Conservation (phyloP, 78 protist species). For the Dictyostelium brefeldianum region DNA sequence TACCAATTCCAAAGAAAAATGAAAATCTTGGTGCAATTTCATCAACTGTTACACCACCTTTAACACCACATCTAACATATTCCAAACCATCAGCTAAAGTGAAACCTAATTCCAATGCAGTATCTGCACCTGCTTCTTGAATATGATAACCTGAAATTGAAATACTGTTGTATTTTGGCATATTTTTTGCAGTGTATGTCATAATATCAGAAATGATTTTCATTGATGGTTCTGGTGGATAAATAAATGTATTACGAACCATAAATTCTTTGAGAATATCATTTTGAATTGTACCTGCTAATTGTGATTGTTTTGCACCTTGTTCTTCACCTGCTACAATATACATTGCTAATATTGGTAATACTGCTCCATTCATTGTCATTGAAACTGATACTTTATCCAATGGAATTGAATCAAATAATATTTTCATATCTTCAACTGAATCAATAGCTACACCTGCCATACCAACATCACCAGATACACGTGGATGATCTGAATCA, state of each 20-base stretch:
- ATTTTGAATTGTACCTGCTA: slow-evolving; percentile 98
- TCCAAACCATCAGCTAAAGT: slow-evolving; percentile 98
- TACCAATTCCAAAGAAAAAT: slow-evolving; percentile 98
- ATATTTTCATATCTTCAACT: slow-evolving; percentile 96
- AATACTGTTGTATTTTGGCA: slow-evolving; percentile 98
- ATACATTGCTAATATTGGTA: slow-evolving; percentile 98
- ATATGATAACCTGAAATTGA: slow-evolving; percentile 98
- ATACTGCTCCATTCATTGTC: slow-evolving; percentile 99
- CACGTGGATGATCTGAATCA: slow-evolving; percentile 97
- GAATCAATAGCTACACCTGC: slow-evolving; percentile 99
- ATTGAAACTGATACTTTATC: slow-evolving; percentile 92
- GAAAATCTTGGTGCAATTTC: slow-evolving; percentile 97
- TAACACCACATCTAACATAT: slow-evolving; percentile 86
- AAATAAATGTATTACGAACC: slow-evolving; percentile 98
- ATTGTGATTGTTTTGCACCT: slow-evolving; percentile 91
- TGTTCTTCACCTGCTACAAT: slow-evolving; percentile 95
- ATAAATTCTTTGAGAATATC: slow-evolving; percentile 96
- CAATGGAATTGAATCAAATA: slow-evolving; percentile 73
- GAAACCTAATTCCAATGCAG: slow-evolving; percentile 96
- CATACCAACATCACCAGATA: slow-evolving; percentile 98
- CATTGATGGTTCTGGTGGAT: slow-evolving; percentile 98
- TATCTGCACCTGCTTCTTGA: slow-evolving; percentile 99
- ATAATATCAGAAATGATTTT: slow-evolving; percentile 96
- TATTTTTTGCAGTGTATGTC: slow-evolving; percentile 92
- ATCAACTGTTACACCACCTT: slow-evolving; percentile 92